Base-by-base conservation (phyloP, 2,329 filamentous ascomycete genomes). In the Penicillium verrucosum region DNA sequence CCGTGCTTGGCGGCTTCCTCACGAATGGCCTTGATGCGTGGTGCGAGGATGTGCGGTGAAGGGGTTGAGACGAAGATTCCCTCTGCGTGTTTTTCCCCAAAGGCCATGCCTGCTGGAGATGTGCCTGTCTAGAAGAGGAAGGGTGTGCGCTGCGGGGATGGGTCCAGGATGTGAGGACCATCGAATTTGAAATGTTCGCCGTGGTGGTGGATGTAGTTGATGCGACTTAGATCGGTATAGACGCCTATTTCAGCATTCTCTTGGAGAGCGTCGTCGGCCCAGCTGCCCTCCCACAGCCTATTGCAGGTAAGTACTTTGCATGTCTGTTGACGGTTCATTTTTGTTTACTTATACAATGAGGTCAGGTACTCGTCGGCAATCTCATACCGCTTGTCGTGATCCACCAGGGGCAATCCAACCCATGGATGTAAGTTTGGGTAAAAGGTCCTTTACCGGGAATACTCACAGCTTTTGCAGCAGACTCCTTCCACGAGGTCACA, bases 401-500 rank as follows among this genome's bases (percentile, higher is more conserved):
- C 67, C 12, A 75, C 73, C 68, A 76, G 71, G 2, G 75, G 73
- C 2, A 75, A 68, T 18, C 77, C 70, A 7, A 65, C 54, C 56
- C 63, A 60, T 72, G 25, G n/a, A 25, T 52, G 48, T 11, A 56
- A 27, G 21, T 34, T 43, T 16, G 8, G 5, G 23, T 27, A 18
- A 40, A 18, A 16, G 9, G 18, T 18, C 5, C 12, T 16, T 8
- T 11, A n/a, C n/a, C 36, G 30, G n/a, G 23, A 10, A 23, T 23
- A 34, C 38, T 43, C 14, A 51, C 48, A 1, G 48, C 48, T 11
- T 51, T 43, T 7, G 49, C 49, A n/a, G 49, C 40, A n/a, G 49
- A 73, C 37, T 78, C 73, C 5, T 76, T 63, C 53, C 77, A 78
- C 8, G 70, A 73, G 0, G 78, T 80, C 1, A 81, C 78, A 37